phyloP scores from a whole-genome alignment of 768 basidiomycete species.

The Mycena filopes region DNA sequence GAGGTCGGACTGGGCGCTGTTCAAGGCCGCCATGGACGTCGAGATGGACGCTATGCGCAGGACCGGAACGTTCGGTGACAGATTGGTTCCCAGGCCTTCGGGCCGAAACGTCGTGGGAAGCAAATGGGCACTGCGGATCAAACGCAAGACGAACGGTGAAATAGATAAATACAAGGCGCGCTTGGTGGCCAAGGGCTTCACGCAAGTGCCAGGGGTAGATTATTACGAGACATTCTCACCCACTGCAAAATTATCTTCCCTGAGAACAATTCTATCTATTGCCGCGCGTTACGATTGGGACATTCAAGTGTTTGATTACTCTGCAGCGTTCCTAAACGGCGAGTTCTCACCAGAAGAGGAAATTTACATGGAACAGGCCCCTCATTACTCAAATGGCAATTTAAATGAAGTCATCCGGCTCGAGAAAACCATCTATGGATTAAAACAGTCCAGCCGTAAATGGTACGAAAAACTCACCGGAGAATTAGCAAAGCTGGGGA shows the following conservation, averaged over 20 bases:
- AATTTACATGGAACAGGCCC: slow-evolving; percentile 39
- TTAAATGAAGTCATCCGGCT: slow-evolving; percentile 14
- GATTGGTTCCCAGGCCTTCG: slow-evolving; percentile 33
- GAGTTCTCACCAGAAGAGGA: slow-evolving; percentile 28
- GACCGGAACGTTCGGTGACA: slow-evolving; percentile 26
- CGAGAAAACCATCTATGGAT: slow-evolving; percentile 45
- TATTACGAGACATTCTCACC: slow-evolving; percentile 36
- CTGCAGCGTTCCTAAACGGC: slow-evolving; percentile 31
- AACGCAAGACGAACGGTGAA: slow-evolving; percentile 44
- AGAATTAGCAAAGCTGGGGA: neutral
- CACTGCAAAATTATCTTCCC: slow-evolving; percentile 16
- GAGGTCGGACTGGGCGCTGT: slow-evolving; percentile 14
- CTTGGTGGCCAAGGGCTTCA: slow-evolving; percentile 7
- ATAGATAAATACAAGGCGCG: slow-evolving; percentile 45
- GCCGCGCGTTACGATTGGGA: slow-evolving; percentile 27
- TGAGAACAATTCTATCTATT: slow-evolving; percentile 20
- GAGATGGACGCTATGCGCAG: slow-evolving; percentile 16
- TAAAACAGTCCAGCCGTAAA: slow-evolving; percentile 26
- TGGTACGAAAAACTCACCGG: slow-evolving; percentile 14
- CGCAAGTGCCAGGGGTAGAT: slow-evolving; percentile 38
- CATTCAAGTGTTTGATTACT: slow-evolving; percentile 30
- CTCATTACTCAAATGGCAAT: slow-evolving; percentile 27
- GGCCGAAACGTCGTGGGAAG: slow-evolving; percentile 31
- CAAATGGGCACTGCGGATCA: slow-evolving; percentile 44
- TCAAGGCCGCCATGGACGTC: slow-evolving; percentile 15